Evolutionary conservation across 148 eudicot species (phyloP).

Genomic region (Nepenthes mirabilis): DNA sequence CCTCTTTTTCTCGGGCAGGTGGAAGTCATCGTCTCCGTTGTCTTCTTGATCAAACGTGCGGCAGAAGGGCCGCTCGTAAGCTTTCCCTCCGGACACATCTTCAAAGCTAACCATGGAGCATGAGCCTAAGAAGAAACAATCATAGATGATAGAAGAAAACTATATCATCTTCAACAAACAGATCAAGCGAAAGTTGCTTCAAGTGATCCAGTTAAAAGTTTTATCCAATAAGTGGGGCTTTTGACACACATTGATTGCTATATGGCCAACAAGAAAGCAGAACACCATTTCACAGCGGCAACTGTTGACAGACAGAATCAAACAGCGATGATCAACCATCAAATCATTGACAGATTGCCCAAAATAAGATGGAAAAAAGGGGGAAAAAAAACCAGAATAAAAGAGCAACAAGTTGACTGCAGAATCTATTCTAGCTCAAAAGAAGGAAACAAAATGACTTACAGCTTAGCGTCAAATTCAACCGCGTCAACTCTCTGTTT

Average conservation of each 20-base stretch:
- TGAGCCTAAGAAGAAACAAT: slow-evolving; percentile 29
- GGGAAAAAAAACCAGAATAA: too few relatives aligned
- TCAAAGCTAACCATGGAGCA: slow-evolving; percentile 68
- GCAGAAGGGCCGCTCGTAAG: slow-evolving; percentile 34
- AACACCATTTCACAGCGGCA: slow-evolving; percentile 1
- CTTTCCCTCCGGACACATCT: slow-evolving; percentile 33
- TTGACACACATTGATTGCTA: slow-evolving; percentile 9
- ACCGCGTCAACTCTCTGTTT: neutral
- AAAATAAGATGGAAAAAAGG: neutral
- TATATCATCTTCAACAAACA: neutral
- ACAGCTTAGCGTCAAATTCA: too few relatives aligned
- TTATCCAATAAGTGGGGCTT: slow-evolving; percentile 1
- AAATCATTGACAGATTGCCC: slow-evolving; percentile 8
- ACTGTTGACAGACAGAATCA: neutral
- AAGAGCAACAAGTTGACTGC: too few relatives aligned
- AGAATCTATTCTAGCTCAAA: too few relatives aligned
- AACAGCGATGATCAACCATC: slow-evolving; percentile 1
- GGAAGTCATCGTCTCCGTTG: slow-evolving; percentile 41
- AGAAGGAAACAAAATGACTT: too few relatives aligned
- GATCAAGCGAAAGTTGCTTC: neutral
- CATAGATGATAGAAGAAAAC: neutral
- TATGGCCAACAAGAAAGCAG: slow-evolving; percentile 8
- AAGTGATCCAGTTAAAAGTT: neutral
- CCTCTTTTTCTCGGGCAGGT: slow-evolving; percentile 75
- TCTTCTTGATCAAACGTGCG: slow-evolving; percentile 52